Base-by-base conservation (phyloP, 2,329 filamentous ascomycete species). In the Lachnellula hyalina region DNA sequence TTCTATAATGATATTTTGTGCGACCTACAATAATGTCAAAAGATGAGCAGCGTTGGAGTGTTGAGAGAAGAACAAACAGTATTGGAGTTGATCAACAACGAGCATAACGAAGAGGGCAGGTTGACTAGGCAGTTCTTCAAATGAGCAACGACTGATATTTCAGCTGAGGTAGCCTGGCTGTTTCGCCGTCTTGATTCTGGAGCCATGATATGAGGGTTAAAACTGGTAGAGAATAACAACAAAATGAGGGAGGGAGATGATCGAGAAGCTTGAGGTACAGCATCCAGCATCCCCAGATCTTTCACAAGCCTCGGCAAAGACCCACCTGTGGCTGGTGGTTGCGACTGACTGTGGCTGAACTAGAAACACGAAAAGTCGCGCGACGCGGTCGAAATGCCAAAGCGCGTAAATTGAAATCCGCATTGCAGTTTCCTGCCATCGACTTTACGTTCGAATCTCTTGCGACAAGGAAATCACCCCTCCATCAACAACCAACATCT, bases 111-210 rank as follows among this genome's bases (percentile, higher is more conserved):
- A 4, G 89, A 75, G 47, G 94, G 94, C 49, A 99, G 81, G 73
- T 97, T 97, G 70, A 96, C 89, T 51, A 99, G 80, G 74, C 94
- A 99, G 72, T 87, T 97, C 77, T 96, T 95, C 56, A 97, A 80
- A 63, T 92, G 34, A 25, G 51, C 89, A 47, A 90, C 83, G 57
- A 97, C 81, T 52, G 87, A 87, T 62, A 97, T 81, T 75, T 96
- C 92, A 56, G 90, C 91, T 58, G 87, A 80, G 35, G 86, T 85
- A 44, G 88, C 80, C 65, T 79, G 80, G 69, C 76, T 75, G 68
- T 79, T 82, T 69, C 77, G 60, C 41, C 62, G 59, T 56, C 55
- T 62, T 14, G 49, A 42, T 49, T 65, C 60, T 32, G 61, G 58
- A 8, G 63, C 58, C 63, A 67, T 67, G 21, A 40, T 57, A 36